Conservation (phyloP, 2,329 filamentous ascomycete species). For the Aureobasidium sp. region DNA sequence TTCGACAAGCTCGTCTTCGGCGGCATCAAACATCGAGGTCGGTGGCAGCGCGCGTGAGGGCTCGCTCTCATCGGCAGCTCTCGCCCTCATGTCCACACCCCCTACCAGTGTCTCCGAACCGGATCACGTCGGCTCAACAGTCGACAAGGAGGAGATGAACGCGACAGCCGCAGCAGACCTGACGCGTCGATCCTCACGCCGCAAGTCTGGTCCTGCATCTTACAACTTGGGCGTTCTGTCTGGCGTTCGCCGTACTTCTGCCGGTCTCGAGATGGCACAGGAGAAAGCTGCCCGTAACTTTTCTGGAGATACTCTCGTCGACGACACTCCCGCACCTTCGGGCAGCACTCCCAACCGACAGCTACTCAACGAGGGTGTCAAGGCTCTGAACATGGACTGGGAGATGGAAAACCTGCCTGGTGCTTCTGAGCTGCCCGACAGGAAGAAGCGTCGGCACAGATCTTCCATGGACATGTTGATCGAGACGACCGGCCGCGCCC, state of each 20-base stretch:
- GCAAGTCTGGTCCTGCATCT: constrained; percentile 47
- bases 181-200: constrained; percentile 39
- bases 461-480: constrained; percentile 14
- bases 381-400: constrained; percentile 39
- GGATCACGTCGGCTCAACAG: constrained; percentile 42
- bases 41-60: constrained; percentile 27
- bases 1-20: constrained; percentile 34
- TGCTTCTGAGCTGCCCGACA: background rate
- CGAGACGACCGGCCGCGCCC: constrained; percentile 8
- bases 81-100: constrained; percentile 49
- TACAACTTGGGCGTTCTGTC: constrained; percentile 46
- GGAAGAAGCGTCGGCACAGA: constrained; percentile 9
- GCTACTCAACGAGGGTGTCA: constrained; percentile 32
- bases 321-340: constrained; percentile 21
- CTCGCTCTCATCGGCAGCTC: constrained; percentile 43
- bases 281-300: constrained; percentile 18
- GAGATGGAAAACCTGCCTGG: constrained; percentile 16
- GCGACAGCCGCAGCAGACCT: background rate
- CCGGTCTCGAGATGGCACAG: constrained; percentile 14
- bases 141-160: constrained; percentile 20
- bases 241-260: constrained; percentile 19
- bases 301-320: constrained; percentile 33
- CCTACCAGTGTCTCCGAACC: constrained; percentile 58
- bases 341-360: constrained; percentile 14
- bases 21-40: constrained; percentile 34